Evolutionary conservation across 1,139 yeast species (phyloP).

Genomic region (Arxiozyma slooffiae): DNA sequence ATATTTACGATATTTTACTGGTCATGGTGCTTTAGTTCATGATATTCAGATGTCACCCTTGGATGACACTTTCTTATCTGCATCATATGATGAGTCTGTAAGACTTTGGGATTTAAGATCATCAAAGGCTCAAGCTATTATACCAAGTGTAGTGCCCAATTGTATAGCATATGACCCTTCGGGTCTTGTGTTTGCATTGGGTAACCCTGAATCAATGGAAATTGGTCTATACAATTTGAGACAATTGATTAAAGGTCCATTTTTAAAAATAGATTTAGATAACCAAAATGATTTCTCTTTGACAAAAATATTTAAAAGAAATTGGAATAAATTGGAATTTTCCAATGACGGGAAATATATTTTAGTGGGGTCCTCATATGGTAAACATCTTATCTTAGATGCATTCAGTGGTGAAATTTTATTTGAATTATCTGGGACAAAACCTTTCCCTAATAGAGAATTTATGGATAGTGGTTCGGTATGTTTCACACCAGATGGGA

Average conservation of each 20-base stretch:
- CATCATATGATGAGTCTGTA: slow-evolving; percentile 70
- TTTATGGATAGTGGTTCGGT: slow-evolving; percentile 53
- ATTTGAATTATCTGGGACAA: slow-evolving; percentile 42
- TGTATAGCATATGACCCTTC: slow-evolving; percentile 70
- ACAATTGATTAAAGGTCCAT: slow-evolving; percentile 49
- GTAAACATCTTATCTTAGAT: slow-evolving; percentile 54
- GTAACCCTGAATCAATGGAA: slow-evolving; percentile 38
- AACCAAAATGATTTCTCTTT: slow-evolving; percentile 4
- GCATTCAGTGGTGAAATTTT: slow-evolving; percentile 57
- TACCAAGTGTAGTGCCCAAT: slow-evolving; percentile 49
- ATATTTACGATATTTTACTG: slow-evolving; percentile 75
- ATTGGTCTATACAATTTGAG: slow-evolving; percentile 54
- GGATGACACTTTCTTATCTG: slow-evolving; percentile 55
- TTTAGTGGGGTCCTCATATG: slow-evolving; percentile 48
- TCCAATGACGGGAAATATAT: slow-evolving; percentile 71
- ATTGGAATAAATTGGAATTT: slow-evolving; percentile 67
- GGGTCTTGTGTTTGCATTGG: slow-evolving; percentile 72
- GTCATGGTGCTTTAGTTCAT: slow-evolving; percentile 70
- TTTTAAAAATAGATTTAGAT: slow-evolving; percentile 36
- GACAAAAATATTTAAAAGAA: slow-evolving; percentile 23
- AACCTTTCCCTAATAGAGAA: slow-evolving; percentile 34
- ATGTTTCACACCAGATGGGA: slow-evolving; percentile 75
- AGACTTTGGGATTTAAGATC: slow-evolving; percentile 79
- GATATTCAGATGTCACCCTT: slow-evolving; percentile 68
- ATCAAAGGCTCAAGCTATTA: slow-evolving; percentile 50